Base-by-base conservation (phyloP, 306 rosid genomes). In the Rosa chinensis region DNA sequence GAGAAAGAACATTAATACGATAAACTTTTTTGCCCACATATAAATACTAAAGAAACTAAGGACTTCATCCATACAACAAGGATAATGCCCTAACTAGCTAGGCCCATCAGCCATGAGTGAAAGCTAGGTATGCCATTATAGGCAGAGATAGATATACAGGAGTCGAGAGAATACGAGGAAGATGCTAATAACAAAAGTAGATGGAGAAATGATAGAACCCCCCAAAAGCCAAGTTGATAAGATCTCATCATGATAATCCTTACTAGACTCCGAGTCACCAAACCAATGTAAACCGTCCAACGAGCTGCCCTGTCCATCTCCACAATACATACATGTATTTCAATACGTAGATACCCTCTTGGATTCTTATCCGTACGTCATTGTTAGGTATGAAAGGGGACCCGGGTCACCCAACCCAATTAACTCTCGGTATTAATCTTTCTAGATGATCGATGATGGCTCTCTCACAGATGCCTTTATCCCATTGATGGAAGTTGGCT, bases 191-290 rank as follows among this genome's bases (percentile, higher is more conserved):
- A n/a, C 48, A 20, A 66, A 32, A 66, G 72, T 17, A 39, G 72
- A 66, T 39, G 21, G 48, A 10, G 72, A 66, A 17, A 39, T 18
- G 47, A 66, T 39, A 66, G 72, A 18, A 5, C 14, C 40, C 25
- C 12, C 7, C 23, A 17, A 66, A 66, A 39, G 28, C 25, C 14
- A 37, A 32, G 5, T 3, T 39, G 72, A 39, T 39, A 66, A 66
- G 49, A 40, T 66, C 44, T 39, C 48, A 66, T 39, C 21, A 66
- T 37, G 47, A 35, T 35, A 37, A 37, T 2, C 70, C 28, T 17
- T 39, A 66, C 71, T 66, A 17, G 71, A 39, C 71, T 66, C 48
- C 28, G 48, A 66, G 71, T 39, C 71, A 66, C 25, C 48, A 40
- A 39, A 66, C 23, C 71, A 39, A 66, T 28, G 17, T 32, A 14